Evolutionary conservation across 2,329 filamentous ascomycete genomes (phyloP).

Genomic region (Claviceps sp.): DNA sequence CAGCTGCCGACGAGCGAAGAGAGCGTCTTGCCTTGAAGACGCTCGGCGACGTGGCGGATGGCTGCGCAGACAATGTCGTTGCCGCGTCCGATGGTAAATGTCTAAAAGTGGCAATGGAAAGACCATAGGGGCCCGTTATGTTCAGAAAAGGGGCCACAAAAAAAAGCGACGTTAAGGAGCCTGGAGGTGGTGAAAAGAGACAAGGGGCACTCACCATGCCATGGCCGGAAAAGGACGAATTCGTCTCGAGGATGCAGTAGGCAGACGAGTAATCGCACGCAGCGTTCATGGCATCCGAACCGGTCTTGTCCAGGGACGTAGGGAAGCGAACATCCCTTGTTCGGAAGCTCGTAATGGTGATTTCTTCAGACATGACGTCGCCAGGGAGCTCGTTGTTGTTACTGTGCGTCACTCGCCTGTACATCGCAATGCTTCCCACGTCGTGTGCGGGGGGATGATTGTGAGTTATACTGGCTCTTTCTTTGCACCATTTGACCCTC

Average conservation of each 20-base stretch:
- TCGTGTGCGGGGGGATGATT: too few species aligned
- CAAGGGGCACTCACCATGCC: conserved; percentile 50
- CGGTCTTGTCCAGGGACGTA: conserved; percentile 93
- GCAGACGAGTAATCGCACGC: conserved; percentile 85
- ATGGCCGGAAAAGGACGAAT: conserved; percentile 57
- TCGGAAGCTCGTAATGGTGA: conserved; percentile 59
- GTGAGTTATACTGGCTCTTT: too few species aligned
- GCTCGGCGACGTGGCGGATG: conserved; percentile 64
- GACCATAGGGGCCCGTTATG: background rate
- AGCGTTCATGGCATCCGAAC: conserved; percentile 92
- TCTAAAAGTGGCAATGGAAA: conserved; percentile 22
- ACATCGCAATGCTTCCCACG: too few species aligned
- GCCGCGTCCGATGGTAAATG: conserved; percentile 77
- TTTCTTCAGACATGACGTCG: conserved; percentile 22
- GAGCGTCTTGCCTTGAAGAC: conserved; percentile 62
- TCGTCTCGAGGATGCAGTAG: conserved; percentile 84
- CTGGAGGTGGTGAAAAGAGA: background rate
- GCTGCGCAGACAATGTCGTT: conserved; percentile 87
- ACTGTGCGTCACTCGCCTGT: too few species aligned
- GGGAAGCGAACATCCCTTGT: conserved; percentile 67
- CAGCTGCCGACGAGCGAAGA: conserved; percentile 66
- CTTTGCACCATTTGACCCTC: too few species aligned
- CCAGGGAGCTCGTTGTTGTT: background rate
- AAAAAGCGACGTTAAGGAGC: background rate
- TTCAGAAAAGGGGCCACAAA: background rate